A percentile compares a stretch with the other conserved stretches of the same genome.
Evolutionary conservation across 352 stramenopile species (phyloP).

Genomic region (Globisporangium carolinianum): DNA sequence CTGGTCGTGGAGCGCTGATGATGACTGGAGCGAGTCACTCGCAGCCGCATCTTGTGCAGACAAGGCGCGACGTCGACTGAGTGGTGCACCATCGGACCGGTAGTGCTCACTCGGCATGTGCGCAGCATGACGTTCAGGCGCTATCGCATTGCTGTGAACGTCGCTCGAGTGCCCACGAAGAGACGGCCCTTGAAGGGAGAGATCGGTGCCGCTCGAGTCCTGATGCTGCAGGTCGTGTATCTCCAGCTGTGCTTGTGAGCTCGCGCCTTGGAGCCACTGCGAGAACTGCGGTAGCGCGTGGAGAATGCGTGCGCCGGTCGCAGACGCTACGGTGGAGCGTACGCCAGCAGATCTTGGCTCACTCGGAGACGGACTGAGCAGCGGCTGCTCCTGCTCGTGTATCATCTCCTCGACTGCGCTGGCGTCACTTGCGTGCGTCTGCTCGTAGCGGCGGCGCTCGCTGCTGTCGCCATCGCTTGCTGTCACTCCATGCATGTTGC

Average conservation of each 20-base stretch:
- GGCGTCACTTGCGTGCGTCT: no score
- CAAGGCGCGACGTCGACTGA: no score
- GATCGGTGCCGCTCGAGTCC: not conserved
- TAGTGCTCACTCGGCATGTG: no score
- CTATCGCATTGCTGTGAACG: not conserved
- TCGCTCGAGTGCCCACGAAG: not conserved
- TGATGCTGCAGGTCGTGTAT: conserved; percentile 3
- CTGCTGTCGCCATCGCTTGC: no score
- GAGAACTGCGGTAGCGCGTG: conserved; percentile 15
- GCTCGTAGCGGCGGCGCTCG: no score
- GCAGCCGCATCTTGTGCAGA: no score
- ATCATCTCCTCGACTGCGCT: not conserved
- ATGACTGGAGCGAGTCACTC: no score
- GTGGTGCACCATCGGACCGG: no score
- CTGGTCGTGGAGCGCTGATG: no score
- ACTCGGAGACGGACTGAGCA: not conserved
- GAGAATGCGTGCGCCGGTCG: not conserved
- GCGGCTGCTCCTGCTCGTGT: not conserved
- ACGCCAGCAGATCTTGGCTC: not conserved
- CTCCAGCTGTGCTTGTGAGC: conserved; percentile 6
- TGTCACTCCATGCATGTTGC: no score
- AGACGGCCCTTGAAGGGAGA: not conserved
- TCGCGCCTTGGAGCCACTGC: conserved; percentile 22
- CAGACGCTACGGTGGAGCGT: not conserved
- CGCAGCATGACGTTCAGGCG: no score